Conservation (phyloP, 768 basidiomycete species). For the Dacryopinax primogenitus region DNA sequence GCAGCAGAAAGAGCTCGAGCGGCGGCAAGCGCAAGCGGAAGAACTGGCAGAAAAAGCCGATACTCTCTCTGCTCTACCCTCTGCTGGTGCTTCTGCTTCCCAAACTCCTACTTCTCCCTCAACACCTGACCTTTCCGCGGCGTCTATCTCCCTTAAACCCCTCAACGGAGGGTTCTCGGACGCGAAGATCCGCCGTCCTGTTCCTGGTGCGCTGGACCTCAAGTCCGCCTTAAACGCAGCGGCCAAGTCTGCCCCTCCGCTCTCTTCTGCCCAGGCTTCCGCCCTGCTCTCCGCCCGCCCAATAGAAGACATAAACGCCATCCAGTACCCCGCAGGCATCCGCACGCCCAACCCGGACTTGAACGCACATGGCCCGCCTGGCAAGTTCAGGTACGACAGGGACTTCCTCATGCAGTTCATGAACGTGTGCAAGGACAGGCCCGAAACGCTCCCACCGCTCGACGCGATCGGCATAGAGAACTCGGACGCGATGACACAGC, state of each 20-base stretch:
- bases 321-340: slow-evolving; percentile 74
- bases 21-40: slow-evolving; percentile 22
- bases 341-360: slow-evolving; percentile 72
- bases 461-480: slow-evolving; percentile 82
- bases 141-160: slow-evolving; percentile 24
- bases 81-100: not conserved
- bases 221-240: slow-evolving; percentile 12
- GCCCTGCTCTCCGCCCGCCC: slow-evolving; percentile 63
- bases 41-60: slow-evolving; percentile 24
- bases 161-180: slow-evolving; percentile 16
- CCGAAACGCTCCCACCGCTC: slow-evolving; percentile 74
- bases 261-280: slow-evolving; percentile 21
- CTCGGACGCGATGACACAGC: slow-evolving; percentile 1
- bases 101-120: slow-evolving; percentile 9
- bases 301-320: slow-evolving; percentile 65
- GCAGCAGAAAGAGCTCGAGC: slow-evolving; percentile 22
- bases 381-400: slow-evolving; percentile 93
- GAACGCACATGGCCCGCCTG: slow-evolving; percentile 68
- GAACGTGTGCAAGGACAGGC: slow-evolving; percentile 87
- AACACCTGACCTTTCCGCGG: not conserved
- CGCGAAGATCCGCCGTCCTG: slow-evolving; percentile 31
- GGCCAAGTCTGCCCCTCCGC: slow-evolving; percentile 11
- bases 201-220: slow-evolving; percentile 66
- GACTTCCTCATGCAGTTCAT: slow-evolving; percentile 97
- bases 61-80: slow-evolving; percentile 1